A percentile compares a stretch with the other conserved stretches of the same genome.
phyloP scores from a whole-genome alignment of 768 basidiomycete species.

The Tylopilus intermedius region DNA sequence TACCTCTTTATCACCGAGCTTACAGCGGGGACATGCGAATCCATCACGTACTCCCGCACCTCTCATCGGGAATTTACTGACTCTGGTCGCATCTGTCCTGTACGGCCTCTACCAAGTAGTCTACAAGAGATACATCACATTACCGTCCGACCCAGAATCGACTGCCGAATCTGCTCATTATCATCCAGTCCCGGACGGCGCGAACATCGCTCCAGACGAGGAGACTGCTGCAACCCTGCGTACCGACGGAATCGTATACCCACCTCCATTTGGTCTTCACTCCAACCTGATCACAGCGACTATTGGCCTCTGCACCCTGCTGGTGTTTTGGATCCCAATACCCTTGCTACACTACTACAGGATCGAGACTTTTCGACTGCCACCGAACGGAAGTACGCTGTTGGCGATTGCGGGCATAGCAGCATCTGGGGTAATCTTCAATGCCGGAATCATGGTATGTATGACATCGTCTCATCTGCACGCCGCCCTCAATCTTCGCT shows the following conservation, averaged over 20 bases:
- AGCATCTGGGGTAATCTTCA: slow-evolving; percentile 69
- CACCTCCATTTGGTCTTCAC: slow-evolving; percentile 79
- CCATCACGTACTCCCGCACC: slow-evolving; percentile 40
- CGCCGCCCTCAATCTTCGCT: slow-evolving; percentile 7
- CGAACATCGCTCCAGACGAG: slow-evolving; percentile 28
- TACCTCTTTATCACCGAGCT: slow-evolving; percentile 23
- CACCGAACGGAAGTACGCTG: slow-evolving; percentile 42
- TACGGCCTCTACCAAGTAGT: slow-evolving; percentile 81
- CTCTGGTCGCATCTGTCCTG: slow-evolving; percentile 63
- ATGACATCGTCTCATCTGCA: slow-evolving; percentile 11
- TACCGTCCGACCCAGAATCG: slow-evolving; percentile 59
- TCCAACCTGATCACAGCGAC: slow-evolving; percentile 75
- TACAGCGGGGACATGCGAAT: slow-evolving; percentile 12
- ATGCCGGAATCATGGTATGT: slow-evolving; percentile 85
- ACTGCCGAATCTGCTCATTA: slow-evolving; percentile 39
- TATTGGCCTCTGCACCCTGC: slow-evolving; percentile 75
- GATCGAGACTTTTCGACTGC: slow-evolving; percentile 63
- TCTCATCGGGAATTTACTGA: slow-evolving; percentile 68
- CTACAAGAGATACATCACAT: slow-evolving; percentile 74
- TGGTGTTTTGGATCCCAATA: slow-evolving; percentile 73
- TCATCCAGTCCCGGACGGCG: slow-evolving; percentile 38
- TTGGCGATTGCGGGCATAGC: slow-evolving; percentile 65
- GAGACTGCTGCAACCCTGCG: slow-evolving; percentile 11
- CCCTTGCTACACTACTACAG: slow-evolving; percentile 65
- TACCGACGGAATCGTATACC: slow-evolving; percentile 38